Conservation (phyloP, 2,329 filamentous ascomycete genomes). For the Dactylellina drechsleri region DNA sequence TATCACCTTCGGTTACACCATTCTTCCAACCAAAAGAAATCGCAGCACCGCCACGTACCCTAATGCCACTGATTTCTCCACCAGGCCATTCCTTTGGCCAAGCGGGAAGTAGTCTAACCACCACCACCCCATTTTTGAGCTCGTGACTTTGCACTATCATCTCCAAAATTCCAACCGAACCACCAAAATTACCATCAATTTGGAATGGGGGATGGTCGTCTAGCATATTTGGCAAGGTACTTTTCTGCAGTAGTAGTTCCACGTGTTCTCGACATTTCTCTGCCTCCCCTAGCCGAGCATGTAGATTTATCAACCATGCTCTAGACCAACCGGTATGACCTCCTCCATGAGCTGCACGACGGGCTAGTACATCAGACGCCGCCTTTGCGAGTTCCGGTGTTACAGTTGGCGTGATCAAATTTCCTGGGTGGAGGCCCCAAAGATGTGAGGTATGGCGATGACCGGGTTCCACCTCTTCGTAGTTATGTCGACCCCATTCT, state of each 20-base stretch:
- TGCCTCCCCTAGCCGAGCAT: constrained; percentile 64
- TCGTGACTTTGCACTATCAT: constrained; percentile 63
- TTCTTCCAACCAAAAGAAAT: constrained; percentile 62
- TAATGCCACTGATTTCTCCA: constrained; percentile 61
- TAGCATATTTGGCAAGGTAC: constrained; percentile 64
- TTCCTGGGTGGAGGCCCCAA: constrained; percentile 65
- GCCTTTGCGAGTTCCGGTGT: constrained; percentile 56
- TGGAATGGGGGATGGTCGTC: constrained; percentile 66
- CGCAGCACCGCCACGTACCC: constrained; percentile 61
- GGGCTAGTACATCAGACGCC: constrained; percentile 59
- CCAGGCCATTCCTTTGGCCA: constrained; percentile 61
- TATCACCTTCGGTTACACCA: constrained; percentile 47
- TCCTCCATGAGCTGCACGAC: constrained; percentile 62
- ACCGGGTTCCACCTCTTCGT: constrained; percentile 63
- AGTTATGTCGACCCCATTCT: constrained; percentile 61
- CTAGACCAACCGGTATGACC: constrained; percentile 68
- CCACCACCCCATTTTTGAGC: constrained; percentile 2
- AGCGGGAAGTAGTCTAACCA: constrained; percentile 62
- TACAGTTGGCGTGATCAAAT: constrained; percentile 60
- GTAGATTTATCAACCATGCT: constrained; percentile 66
- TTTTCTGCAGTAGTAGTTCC: constrained; percentile 62
- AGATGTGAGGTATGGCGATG: constrained; percentile 68
- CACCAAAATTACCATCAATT: constrained; percentile 67
- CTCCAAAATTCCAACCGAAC: constrained; percentile 65
- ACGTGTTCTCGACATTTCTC: constrained; percentile 62